phyloP scores from a whole-genome alignment of 352 stramenopile genomes.

The Globisporangium spinosum region DNA sequence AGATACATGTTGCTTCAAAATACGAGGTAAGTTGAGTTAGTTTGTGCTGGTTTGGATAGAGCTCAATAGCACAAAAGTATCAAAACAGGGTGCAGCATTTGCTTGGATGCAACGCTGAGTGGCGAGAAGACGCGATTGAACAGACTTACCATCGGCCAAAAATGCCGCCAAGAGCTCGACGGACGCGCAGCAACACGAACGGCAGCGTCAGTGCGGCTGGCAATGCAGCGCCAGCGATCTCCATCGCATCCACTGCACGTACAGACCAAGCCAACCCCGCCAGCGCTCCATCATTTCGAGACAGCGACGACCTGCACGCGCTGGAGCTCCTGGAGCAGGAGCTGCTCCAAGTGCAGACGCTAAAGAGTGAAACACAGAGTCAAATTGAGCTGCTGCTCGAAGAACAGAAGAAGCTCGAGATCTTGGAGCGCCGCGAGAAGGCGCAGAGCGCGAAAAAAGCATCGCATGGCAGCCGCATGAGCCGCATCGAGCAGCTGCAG shows the following conservation, averaged over 20 bases:
- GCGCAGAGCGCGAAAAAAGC: conserved; percentile 24
- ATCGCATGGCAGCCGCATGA: conserved; percentile 30
- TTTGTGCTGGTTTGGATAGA: background rate
- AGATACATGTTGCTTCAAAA: background rate
- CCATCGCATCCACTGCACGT: background rate
- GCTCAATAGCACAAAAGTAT: background rate
- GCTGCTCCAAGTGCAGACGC: conserved; percentile 41
- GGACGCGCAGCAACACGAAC: background rate
- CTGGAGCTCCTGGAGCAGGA: conserved; percentile 43
- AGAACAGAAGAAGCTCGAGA: conserved; percentile 43
- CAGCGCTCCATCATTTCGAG: background rate
- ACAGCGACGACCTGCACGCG: conserved; percentile 15
- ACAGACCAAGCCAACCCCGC: background rate
- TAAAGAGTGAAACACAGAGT: conserved; percentile 37
- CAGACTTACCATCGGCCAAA: background rate
- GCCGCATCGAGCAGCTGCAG: conserved; percentile 61
- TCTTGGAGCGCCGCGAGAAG: conserved; percentile 31
- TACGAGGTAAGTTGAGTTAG: background rate
- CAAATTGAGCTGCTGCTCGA: conserved; percentile 34
- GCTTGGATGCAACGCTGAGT: background rate
- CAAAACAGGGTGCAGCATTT: conserved; percentile 11
- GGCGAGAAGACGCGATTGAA: background rate
- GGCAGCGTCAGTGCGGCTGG: background rate
- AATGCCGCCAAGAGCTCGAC: conserved; percentile 1
- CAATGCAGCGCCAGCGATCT: background rate